phyloP scores from a whole-genome alignment of 345 rosid genomes.

The Anacardium occidentale region DNA sequence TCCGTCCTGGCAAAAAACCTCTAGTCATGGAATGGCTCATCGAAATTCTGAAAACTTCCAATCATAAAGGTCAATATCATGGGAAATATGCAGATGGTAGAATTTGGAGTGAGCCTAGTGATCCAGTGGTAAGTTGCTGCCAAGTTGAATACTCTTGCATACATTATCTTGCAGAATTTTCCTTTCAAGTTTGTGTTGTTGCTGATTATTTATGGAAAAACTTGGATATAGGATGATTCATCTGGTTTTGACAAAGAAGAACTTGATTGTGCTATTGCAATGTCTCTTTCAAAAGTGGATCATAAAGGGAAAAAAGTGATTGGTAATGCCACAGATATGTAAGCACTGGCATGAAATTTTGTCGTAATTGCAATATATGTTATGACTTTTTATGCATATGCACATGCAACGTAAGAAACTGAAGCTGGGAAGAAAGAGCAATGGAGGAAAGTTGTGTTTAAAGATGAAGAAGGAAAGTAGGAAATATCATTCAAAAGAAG shows the following conservation, averaged over 20 bases:
- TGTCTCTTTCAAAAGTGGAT: conserved; percentile 76
- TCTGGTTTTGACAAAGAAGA: conserved; percentile 80
- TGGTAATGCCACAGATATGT: conserved; percentile 45
- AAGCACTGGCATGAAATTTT: conserved; percentile 5
- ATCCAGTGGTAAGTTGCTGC: conserved; percentile 52
- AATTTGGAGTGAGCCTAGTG: conserved; percentile 51
- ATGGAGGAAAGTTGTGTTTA: too few relatives aligned
- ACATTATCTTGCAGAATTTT: conserved; percentile 4
- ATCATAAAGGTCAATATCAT: conserved; percentile 48
- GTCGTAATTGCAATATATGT: neutral
- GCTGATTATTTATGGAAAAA: conserved; percentile 16
- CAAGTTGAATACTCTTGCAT: conserved; percentile 3
- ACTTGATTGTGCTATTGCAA: conserved; percentile 73
- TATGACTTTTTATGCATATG: too few relatives aligned
- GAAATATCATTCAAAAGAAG: too few relatives aligned
- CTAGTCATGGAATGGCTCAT: conserved; percentile 79
- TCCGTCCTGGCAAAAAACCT: conserved; percentile 21
- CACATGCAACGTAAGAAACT: too few relatives aligned
- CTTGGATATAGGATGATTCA: conserved; percentile 60
- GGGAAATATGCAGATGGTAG: conserved; percentile 49
- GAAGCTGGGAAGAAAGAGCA: too few relatives aligned
- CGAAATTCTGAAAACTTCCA: conserved; percentile 68
- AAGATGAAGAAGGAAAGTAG: too few relatives aligned
- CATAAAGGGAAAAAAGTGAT: conserved; percentile 70
- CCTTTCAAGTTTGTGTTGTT: neutral